These are phyloP conservation scores for Maudiozyma barnettii DNA, from an alignment of 805 yeast genomes.

Conservation along the genomic window DNA sequence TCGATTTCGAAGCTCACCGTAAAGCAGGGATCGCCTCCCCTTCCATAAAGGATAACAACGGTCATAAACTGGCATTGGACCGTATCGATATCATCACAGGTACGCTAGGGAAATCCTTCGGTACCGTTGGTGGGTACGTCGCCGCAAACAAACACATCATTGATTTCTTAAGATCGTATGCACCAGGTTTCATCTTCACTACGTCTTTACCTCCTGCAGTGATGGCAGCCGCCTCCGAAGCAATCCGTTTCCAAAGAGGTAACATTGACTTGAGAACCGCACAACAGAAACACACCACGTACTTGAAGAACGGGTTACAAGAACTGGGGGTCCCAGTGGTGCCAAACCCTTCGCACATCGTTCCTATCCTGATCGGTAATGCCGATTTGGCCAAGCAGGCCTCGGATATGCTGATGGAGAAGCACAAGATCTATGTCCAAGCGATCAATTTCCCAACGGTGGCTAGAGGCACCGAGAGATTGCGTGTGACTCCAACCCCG, in stretches of 20 bases:
- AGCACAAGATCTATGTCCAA: slow-evolving; percentile 87
- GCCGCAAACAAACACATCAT: slow-evolving; percentile 77
- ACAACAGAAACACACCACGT: slow-evolving; percentile 79
- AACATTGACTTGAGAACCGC: slow-evolving; percentile 67
- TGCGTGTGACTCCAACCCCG: slow-evolving; percentile 98
- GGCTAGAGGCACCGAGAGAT: slow-evolving; percentile 88
- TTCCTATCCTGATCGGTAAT: slow-evolving; percentile 90
- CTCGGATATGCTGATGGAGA: slow-evolving; percentile 75
- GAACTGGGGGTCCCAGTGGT: slow-evolving; percentile 83
- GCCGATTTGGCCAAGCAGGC: slow-evolving; percentile 89
- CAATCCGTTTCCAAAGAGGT: slow-evolving; percentile 74
- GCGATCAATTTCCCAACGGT: slow-evolving; percentile 98
- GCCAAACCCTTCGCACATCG: slow-evolving; percentile 96
- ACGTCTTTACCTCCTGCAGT: slow-evolving; percentile 95
- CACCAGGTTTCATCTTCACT: slow-evolving; percentile 97
- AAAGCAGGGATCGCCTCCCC: slow-evolving; percentile 51
- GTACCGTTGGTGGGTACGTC: slow-evolving; percentile 95
- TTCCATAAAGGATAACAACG: slow-evolving; percentile 2
- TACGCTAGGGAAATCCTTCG: slow-evolving; percentile 94
- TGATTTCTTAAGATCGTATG: slow-evolving; percentile 93
- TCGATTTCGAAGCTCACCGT: slow-evolving; percentile 78
- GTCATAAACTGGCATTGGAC: slow-evolving; percentile 57
- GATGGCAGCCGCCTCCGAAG: slow-evolving; percentile 90
- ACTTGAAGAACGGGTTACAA: slow-evolving; percentile 65
- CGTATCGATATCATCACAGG: slow-evolving; percentile 95